These are phyloP conservation scores for Vaccinium macrocarpon DNA, from an alignment of 148 eudicot genomes.

Conservation along the genomic window DNA sequence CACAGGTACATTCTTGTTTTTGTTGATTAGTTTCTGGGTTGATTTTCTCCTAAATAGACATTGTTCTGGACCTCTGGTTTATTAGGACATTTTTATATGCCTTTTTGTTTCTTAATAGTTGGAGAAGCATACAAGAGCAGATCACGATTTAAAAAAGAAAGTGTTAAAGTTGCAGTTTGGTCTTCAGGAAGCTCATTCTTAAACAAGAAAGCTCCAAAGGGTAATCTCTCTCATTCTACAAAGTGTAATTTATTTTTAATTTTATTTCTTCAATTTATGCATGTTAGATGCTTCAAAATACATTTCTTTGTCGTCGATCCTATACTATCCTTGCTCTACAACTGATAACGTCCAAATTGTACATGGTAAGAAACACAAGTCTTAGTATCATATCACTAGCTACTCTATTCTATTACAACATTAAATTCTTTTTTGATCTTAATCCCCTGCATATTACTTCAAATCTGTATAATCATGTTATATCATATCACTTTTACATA, in stretches of 20 bases:
- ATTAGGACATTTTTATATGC: neutral
- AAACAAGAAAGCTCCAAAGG: conserved; percentile 91
- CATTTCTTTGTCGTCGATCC: neutral
- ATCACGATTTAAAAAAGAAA: conserved; percentile 88
- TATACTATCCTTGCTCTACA: conserved; percentile 3
- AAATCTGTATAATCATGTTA: too few relatives aligned
- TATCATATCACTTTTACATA: too few relatives aligned
- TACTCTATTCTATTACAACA: too few relatives aligned
- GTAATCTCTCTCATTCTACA: conserved; percentile 32
- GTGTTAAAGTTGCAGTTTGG: conserved; percentile 89
- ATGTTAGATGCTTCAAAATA: neutral
- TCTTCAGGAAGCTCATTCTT: conserved; percentile 93
- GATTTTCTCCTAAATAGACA: neutral
- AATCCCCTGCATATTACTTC: too few relatives aligned
- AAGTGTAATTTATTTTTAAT: neutral
- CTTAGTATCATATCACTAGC: too few relatives aligned
- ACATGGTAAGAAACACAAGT: conserved; percentile 2
- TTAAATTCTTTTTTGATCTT: too few relatives aligned
- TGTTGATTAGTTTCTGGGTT: neutral
- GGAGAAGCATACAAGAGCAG: conserved; percentile 77
- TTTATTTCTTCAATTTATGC: neutral
- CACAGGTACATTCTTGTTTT: conserved; percentile 52
- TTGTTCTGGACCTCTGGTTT: neutral
- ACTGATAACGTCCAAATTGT: neutral
- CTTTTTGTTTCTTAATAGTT: conserved; percentile 36